Evolutionary conservation across 345 rosid genomes (phyloP), one percentile per base, ranked within the genome.

Genomic region (Lepidium aucheri): DNA sequence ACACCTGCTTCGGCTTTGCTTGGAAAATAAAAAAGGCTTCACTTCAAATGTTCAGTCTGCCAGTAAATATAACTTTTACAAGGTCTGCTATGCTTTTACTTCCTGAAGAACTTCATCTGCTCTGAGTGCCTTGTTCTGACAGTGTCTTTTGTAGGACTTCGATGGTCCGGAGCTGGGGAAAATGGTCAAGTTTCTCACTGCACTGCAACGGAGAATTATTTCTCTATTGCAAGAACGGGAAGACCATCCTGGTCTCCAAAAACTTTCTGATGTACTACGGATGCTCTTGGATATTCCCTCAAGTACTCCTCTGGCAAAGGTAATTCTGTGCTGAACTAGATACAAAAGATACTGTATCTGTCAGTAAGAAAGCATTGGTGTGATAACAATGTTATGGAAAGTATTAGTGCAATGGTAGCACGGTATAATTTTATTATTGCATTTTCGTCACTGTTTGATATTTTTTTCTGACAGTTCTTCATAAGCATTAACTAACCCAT

Each of bases 221-320:
- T 60, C 78, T 43, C 85, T 88, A 59, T 46, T 85, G 72, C 74
- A 56, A 38, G 89, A 88, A 74, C 83, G 81, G 82, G 99, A 90
- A 76, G 96, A 85, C 60, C 85, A 88, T 80, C 85, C 86, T 59
- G 90, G 85, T 74, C 95, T 94, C 65, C 89, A 78, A 53, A 84
- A 82, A 75, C 81, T 94, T 61, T 65, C 81, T 74, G 86, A 88
- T 81, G 74, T 84, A 46, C 72, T 81, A 65, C 77, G 76, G 64
- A 82, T 86, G 96, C 89, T 94, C 54, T 68, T 88, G 85, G 82
- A 68, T 53, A 76, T 90, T 75, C 99, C 99, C 53, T 47, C 78
- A 42, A 72, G 41, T 56, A 85, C 97, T 54, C 95, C 97, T 69
- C 73, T 94, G 35, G 90, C 92, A 54, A 94, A 94, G 97, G 98